Evolutionary conservation across 441 rosid genomes (phyloP).

Genomic region (Geranium incanum): DNA sequence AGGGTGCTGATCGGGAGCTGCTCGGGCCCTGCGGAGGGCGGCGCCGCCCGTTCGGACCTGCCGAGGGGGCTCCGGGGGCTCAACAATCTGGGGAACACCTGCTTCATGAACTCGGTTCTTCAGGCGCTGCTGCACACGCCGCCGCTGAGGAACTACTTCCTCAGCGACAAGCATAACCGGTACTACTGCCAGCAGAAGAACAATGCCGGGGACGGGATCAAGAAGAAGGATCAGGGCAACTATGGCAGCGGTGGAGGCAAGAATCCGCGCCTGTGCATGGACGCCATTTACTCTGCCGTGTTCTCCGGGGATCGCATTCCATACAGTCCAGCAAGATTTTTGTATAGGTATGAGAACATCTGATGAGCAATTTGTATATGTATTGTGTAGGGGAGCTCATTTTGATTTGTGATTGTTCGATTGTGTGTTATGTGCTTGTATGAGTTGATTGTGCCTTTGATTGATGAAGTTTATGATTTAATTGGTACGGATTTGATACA

Average conservation of each 20-base stretch:
- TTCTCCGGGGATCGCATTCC: slow-evolving; percentile 60
- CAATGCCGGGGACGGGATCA: not conserved
- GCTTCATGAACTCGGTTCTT: slow-evolving; percentile 73
- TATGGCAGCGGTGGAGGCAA: slow-evolving; percentile 16
- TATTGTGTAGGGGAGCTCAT: not conserved
- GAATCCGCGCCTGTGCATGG: slow-evolving; percentile 36
- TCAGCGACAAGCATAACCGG: slow-evolving; percentile 49
- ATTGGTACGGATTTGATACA: slow-evolving; percentile 20
- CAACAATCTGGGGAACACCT: slow-evolving; percentile 65
- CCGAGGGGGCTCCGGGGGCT: slow-evolving; percentile 57
- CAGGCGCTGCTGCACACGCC: slow-evolving; percentile 69
- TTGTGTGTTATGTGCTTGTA: not conserved
- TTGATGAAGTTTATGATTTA: not conserved
- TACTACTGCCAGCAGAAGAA: slow-evolving; percentile 38
- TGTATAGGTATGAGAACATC: slow-evolving; percentile 40
- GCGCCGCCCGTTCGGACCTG: slow-evolving; percentile 17
- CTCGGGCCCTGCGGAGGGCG: slow-evolving; percentile 26
- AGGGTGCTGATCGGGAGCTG: slow-evolving; percentile 25
- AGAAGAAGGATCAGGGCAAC: slow-evolving; percentile 14
- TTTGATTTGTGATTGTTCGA: not conserved
- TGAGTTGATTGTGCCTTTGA: not conserved
- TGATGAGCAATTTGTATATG: not conserved
- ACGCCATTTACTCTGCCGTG: slow-evolving; percentile 47
- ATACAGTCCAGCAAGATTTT: slow-evolving; percentile 65
- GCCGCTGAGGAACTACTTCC: slow-evolving; percentile 55